These are phyloP conservation scores for Elsinoe ampelina DNA, from an alignment of 2,329 filamentous ascomycete genomes.

Conservation along the genomic window DNA sequence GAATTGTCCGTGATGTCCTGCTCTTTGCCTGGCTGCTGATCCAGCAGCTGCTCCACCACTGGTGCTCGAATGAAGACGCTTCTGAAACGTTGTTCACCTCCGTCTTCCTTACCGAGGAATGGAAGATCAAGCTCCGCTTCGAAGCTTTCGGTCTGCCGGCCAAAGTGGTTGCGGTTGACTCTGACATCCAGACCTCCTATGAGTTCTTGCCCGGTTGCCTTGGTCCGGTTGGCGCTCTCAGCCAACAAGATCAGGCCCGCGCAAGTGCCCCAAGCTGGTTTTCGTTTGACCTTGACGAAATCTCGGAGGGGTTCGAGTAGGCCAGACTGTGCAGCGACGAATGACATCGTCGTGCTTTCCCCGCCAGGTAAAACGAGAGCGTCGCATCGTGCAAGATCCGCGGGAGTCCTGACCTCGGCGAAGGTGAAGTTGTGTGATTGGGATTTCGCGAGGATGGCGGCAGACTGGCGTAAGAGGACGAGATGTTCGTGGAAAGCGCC, in stretches of 20 bases:
- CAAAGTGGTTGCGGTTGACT: conserved; percentile 91
- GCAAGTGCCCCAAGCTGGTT: conserved; percentile 91
- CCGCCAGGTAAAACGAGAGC: conserved; percentile 86
- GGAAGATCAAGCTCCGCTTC: conserved; percentile 63
- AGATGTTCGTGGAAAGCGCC: conserved; percentile 90
- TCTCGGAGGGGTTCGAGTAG: conserved; percentile 75
- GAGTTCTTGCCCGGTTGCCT: conserved; percentile 83
- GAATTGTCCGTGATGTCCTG: conserved; percentile 41
- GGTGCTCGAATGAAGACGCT: conserved; percentile 92
- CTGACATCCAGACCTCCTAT: conserved; percentile 86
- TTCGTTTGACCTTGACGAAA: conserved; percentile 79
- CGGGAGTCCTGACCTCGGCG: conserved; percentile 68
- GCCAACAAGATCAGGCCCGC: conserved; percentile 87
- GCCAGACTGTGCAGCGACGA: conserved; percentile 73
- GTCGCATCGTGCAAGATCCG: conserved; percentile 63
- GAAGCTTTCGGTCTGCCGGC: conserved; percentile 86
- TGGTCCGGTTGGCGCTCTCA: conserved; percentile 77
- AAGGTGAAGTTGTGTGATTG: conserved; percentile 45
- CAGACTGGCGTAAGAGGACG: conserved; percentile 61
- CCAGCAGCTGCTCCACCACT: conserved; percentile 75
- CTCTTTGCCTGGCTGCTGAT: conserved; percentile 38
- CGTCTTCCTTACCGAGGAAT: conserved; percentile 45
- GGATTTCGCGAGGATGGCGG: conserved; percentile 36
- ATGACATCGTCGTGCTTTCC: conserved; percentile 86
- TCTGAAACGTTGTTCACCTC: conserved; percentile 48